Evolutionary conservation across 495 filamentous ascomycete species (phyloP), one percentile per base, ranked within the genome.

Genomic region (Talaromyces liani): DNA sequence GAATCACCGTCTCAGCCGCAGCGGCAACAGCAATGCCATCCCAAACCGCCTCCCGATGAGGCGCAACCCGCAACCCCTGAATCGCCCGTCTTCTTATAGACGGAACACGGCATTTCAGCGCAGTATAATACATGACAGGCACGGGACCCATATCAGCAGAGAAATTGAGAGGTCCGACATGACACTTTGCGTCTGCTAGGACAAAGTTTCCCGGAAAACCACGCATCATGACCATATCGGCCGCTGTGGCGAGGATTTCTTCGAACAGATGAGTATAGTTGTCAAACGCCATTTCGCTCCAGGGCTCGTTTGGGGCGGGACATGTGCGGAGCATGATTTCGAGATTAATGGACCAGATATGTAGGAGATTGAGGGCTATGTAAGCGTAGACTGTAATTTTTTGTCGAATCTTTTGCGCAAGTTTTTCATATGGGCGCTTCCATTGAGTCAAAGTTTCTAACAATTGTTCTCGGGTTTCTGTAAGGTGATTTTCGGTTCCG

Each of bases 31-130:
- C 58, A 14, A 27, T 12, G 4, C 58, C 58, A 60, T 60, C 69
- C 82, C 83, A 88, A 1, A 83, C 71, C 0, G 80, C 84, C 67
- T 87, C 85, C 31, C 79, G 73, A 65, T 85, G 82, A 5, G 71
- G 65, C 6, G 69, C 63, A 0, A 61, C 53, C 22, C 64, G 59
- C 14, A 87, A 65, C 9, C 82, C 64, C 14, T 59, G 29, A 16
- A 85, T 67, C 0, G 83, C 83, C 6, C 77, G 70, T 4, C 69
- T 66, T 47, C 84, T 68, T 31, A 85, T 70, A 1, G 65, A 66
- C 18, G 67, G 74, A n/a, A 79, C 72, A n/a, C 82, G 83, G 61
- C 84, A 87, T 64, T 85, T 84, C n/a, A 82, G 62, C 1, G 80
- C 81, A 0, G 77, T 75, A 68, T 75, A 83, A 64, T 82, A 86